phyloP scores from a whole-genome alignment of 345 rosid species.

The Cardamine resedifolia region DNA sequence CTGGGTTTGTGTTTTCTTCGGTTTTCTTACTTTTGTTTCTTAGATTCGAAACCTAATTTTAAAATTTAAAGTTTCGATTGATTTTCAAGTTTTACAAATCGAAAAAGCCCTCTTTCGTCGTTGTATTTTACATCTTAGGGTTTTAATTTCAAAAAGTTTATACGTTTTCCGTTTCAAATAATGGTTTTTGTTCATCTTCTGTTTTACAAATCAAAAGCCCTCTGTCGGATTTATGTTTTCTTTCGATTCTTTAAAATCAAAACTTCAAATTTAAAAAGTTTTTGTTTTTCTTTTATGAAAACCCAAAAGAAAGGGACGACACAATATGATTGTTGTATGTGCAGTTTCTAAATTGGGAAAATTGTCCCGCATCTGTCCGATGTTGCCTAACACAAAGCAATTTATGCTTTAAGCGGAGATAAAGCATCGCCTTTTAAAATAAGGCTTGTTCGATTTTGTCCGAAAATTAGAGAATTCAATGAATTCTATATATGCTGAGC shows the following conservation, averaged over 20 bases:
- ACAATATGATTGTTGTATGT: not conserved
- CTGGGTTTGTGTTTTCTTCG: not conserved
- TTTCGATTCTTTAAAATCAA: too few relatives aligned
- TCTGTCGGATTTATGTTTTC: not conserved
- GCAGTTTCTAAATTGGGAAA: constrained; percentile 1
- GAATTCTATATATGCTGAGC: not conserved
- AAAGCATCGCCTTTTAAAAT: not conserved
- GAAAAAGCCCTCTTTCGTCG: not conserved
- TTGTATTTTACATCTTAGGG: not conserved
- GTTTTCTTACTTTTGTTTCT: not conserved
- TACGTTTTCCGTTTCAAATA: not conserved
- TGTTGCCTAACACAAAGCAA: constrained; percentile 5
- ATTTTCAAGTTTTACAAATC: not conserved
- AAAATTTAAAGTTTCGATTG: not conserved
- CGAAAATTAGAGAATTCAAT: not conserved
- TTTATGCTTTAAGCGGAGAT: not conserved
- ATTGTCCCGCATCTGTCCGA: not conserved
- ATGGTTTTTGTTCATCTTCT: not conserved
- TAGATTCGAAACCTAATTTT: not conserved
- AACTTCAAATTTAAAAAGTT: not conserved
- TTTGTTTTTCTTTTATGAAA: not conserved
- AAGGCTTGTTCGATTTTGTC: not conserved
- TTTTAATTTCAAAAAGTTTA: not conserved
- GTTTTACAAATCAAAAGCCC: not conserved
- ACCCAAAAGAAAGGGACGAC: constrained; percentile 6